These are phyloP conservation scores for Takakia lepidozioides DNA, from an alignment of 225 moss, liverwort and hornwort genomes.

Conservation along the genomic window DNA sequence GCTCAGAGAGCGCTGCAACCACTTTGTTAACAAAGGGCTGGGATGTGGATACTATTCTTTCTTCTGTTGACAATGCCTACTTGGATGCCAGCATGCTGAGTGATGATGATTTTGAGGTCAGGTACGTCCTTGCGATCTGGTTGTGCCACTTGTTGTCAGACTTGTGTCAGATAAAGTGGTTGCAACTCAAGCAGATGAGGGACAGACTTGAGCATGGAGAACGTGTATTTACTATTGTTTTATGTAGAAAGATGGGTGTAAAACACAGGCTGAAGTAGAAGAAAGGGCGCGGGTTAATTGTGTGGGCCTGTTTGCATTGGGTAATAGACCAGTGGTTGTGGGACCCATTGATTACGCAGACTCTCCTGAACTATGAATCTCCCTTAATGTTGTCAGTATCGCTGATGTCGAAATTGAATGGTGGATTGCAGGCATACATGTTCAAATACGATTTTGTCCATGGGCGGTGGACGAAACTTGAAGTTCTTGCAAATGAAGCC, in stretches of 20 bases:
- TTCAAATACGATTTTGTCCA: conserved; percentile 63
- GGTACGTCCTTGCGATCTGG: conserved; percentile 25
- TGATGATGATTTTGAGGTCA: conserved; percentile 84
- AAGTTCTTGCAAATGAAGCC: conserved; percentile 21
- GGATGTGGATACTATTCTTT: conserved; percentile 20
- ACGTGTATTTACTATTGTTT: no score
- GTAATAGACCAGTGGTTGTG: conserved; percentile 77
- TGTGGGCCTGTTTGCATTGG: no score
- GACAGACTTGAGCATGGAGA: no score
- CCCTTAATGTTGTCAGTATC: neutral
- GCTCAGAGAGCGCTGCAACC: conserved; percentile 19
- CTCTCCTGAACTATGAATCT: no score
- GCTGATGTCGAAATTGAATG: neutral
- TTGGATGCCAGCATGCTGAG: conserved; percentile 56
- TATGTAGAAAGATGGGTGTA: no score
- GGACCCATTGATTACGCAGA: conserved; percentile 92
- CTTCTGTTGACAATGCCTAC: conserved; percentile 47
- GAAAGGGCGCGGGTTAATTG: no score
- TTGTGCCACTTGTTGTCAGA: no score
- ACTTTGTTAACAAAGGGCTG: conserved; percentile 12
- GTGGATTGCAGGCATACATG: conserved; percentile 40
- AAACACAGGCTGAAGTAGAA: no score
- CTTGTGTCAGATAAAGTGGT: no score
- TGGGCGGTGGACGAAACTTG: conserved; percentile 51
- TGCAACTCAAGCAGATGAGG: no score